These are phyloP conservation scores for Hylodesmum podocarpum DNA, from an alignment of 306 rosid species.

Conservation along the genomic window DNA sequence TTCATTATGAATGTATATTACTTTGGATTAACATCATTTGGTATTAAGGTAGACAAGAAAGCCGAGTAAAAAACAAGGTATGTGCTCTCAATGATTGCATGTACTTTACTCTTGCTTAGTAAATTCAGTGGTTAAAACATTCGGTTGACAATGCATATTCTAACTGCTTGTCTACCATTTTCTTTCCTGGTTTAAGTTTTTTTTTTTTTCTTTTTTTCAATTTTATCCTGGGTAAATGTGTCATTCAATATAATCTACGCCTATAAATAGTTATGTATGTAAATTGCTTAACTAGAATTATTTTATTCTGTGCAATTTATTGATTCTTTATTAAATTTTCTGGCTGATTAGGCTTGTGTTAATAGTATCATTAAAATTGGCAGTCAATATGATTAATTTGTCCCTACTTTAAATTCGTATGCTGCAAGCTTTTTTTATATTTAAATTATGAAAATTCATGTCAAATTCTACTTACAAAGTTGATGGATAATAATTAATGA, in stretches of 20 bases:
- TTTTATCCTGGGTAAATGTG: not conserved
- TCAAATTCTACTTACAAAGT: not conserved
- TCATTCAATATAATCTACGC: not conserved
- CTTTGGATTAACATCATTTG: conserved; percentile 36
- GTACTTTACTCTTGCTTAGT: conserved; percentile 7
- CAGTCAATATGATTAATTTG: not conserved
- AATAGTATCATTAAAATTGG: not conserved
- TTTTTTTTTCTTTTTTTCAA: not conserved
- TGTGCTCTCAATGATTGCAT: conserved; percentile 24
- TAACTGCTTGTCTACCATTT: not conserved
- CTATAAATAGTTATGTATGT: not conserved
- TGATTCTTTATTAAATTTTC: not conserved
- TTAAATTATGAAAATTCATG: not conserved
- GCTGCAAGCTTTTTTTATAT: not conserved
- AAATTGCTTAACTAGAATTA: not conserved
- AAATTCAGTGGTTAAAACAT: conserved; percentile 18
- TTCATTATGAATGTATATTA: conserved; percentile 40
- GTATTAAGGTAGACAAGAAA: conserved; percentile 8
- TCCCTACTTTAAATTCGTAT: not conserved
- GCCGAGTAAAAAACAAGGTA: conserved; percentile 16
- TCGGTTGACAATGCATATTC: not conserved
- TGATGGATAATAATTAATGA: not conserved
- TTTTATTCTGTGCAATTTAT: not conserved
- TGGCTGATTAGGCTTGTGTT: not conserved
- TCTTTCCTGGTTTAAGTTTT: not conserved